Evolutionary conservation across 2,329 filamentous ascomycete genomes (phyloP), one percentile per base, ranked within the genome.

Genomic region (Pseudodiploospora longispora): DNA sequence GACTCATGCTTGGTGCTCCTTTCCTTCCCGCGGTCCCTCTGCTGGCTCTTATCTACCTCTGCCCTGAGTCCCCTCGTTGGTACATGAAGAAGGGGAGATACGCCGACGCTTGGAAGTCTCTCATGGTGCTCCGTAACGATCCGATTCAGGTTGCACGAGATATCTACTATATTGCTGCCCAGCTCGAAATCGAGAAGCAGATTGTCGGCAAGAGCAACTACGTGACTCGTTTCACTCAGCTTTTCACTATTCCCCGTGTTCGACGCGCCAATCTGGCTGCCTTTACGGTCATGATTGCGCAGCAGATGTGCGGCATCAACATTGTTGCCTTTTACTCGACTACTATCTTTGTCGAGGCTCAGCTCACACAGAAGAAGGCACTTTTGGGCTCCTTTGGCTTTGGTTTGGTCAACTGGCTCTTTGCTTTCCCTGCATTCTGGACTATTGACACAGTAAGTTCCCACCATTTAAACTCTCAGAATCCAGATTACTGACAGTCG

Each of bases 261-360:
- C 75, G 82, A 38, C 74, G 82, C 36, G 87, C 87, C 9, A 89
- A 80, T 10, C 71, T 85, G 38, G 87, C 87, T 8, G 85, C 86
- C 1, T 85, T 82, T 54, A 81, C 80, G 3, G 85, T 93, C 56
- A 94, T 94, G 87, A 78, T 85, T 59, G 80, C 80, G 3, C 82
- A 85, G 62, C 81, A 85, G 63, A 80, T 85, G 73, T 83, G 80
- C 53, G 74, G 60, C 27, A 55, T 84, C 63, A 86, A 86, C 59
- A 84, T 86, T 50, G 83, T 87, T 47, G 80, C 82, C 1, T 87
- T 87, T 61, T 87, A 87, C 63, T 82, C 77, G 1, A 82, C 78
- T 1, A 82, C 79, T 6, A 69, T 80, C 38, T 80, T 80, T 59
- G 55, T 62, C 35, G 61, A 82, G 2, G 75, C 81, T 5, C 79